Base-by-base conservation (phyloP, 148 eudicot genomes). In the Camellia granthamiana region DNA sequence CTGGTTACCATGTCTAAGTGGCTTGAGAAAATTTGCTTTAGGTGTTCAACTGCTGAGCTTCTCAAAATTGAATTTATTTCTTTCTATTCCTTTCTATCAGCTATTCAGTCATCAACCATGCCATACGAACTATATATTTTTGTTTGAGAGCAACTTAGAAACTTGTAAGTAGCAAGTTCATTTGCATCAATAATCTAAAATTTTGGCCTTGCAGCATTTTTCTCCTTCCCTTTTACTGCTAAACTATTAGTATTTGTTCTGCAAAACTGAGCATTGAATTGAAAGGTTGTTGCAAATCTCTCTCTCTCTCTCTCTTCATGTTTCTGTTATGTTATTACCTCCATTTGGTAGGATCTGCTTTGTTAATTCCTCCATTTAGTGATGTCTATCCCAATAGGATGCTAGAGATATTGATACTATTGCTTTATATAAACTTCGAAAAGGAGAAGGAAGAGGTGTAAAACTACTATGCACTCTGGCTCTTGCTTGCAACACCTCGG, bases 1-100 rank as follows among this genome's bases (percentile, higher is more conserved):
- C 88, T 44, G 93, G 95, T 85, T 91, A 91, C 83, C 61, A 80
- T 77, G 91, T 86, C 75, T 91, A 81, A 85, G 61, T 77, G 16
- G 7, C 30, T 49, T 69, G 7, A 41, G 79, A 47, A 77, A 78
- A 51, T 16, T 61, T 81, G 83, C 69, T 68, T 74, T 70, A 69
- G 68, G 69, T 44, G 7, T n/a, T 60, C 71, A 44, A 56, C 75
- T 64, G 80, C 81, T 23, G 62, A 78, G 69, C 63, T 78, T 76
- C 85, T 61, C 76, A 66, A 72, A 60, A 44, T 72, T 81, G 70
- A 60, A 44, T 72, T 81, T 79, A 47, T 79, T 76, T 73, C 73
- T 86, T 52, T 68, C 15, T 55, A 2, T 12, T 7, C 14, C 14
- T 55, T 55, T 12, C 59, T 55, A 19, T 1, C 0, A 9, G 58